Conservation (phyloP, 306 rosid genomes). For the Cicer arietinum region DNA sequence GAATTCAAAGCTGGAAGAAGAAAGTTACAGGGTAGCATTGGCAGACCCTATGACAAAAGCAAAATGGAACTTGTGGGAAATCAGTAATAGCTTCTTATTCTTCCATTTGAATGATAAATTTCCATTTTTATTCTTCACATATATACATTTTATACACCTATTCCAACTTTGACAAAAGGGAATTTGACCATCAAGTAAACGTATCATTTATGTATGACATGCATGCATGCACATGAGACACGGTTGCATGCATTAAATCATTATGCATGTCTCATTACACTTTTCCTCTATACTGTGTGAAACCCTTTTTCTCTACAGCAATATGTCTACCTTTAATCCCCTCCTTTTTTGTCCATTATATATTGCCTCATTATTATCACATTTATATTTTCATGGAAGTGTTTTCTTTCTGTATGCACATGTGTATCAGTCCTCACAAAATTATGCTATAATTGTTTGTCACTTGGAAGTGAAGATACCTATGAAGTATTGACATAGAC, state of each 20-base stretch:
- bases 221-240: slow-evolving; percentile 39
- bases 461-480: slow-evolving; percentile 18
- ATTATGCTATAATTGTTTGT: slow-evolving; percentile 12
- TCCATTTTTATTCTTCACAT: slow-evolving; percentile 40
- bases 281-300: background rate
- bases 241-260: slow-evolving; percentile 18
- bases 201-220: slow-evolving; percentile 39
- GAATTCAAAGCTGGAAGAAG: slow-evolving; percentile 46
- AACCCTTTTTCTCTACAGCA: background rate
- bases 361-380: background rate
- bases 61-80: slow-evolving; percentile 38
- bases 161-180: slow-evolving; percentile 41
- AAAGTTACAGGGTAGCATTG: slow-evolving; percentile 32
- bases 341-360: no score
- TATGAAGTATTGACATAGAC: no score
- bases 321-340: no score
- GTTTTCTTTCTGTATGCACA: slow-evolving; percentile 18
- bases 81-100: slow-evolving; percentile 40
- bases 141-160: slow-evolving; percentile 29
- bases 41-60: slow-evolving; percentile 42
- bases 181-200: slow-evolving; percentile 35
- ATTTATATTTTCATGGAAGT: slow-evolving; percentile 8
- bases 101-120: slow-evolving; percentile 41
- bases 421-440: slow-evolving; percentile 1
- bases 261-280: slow-evolving; percentile 32